Evolutionary conservation across 495 filamentous ascomycete genomes (phyloP).

Genomic region (Pyronema domesticum): DNA sequence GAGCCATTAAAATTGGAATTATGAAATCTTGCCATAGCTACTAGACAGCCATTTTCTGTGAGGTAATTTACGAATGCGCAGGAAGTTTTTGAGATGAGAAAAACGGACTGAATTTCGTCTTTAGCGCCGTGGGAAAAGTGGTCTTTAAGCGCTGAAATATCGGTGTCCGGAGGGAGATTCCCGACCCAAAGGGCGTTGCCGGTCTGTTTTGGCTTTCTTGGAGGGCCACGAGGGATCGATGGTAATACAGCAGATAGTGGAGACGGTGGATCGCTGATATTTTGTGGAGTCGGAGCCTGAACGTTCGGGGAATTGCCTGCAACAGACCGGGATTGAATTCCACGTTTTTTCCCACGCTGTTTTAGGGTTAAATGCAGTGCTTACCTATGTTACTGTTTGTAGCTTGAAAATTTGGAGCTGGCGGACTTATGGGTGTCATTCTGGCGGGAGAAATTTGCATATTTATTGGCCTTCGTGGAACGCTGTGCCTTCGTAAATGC

Average conservation of each 20-base stretch:
- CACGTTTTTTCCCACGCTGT: constrained; percentile 9
- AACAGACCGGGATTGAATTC: background rate
- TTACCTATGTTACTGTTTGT: constrained; percentile 7
- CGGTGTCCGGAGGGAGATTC: constrained; percentile 70
- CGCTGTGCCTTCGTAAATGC: background rate
- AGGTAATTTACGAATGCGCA: constrained; percentile 96
- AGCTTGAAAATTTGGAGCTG: too few species aligned
- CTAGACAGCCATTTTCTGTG: constrained; percentile 55
- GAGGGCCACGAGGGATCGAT: constrained; percentile 61
- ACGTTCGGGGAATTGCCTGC: background rate
- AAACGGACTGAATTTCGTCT: constrained; percentile 69
- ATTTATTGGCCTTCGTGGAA: background rate
- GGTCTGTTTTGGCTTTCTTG: constrained; percentile 79
- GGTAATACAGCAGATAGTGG: constrained; percentile 7
- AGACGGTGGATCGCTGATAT: constrained; percentile 1
- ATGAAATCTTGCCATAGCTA: constrained; percentile 70
- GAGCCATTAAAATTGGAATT: constrained; percentile 80
- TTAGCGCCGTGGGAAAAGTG: constrained; percentile 73
- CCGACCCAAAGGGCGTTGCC: constrained; percentile 95
- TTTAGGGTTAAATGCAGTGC: constrained; percentile 3
- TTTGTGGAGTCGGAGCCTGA: constrained; percentile 4
- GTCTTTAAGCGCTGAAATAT: constrained; percentile 65
- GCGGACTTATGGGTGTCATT: too few species aligned
- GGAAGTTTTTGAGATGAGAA: constrained; percentile 92
- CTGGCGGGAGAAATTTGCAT: too few species aligned